Percentiles rank a stretch among this genome's conserved stretches.
Conservation (phyloP, 2,329 filamentous ascomycete genomes). For the Pseudogymnoascus verrucosus region DNA sequence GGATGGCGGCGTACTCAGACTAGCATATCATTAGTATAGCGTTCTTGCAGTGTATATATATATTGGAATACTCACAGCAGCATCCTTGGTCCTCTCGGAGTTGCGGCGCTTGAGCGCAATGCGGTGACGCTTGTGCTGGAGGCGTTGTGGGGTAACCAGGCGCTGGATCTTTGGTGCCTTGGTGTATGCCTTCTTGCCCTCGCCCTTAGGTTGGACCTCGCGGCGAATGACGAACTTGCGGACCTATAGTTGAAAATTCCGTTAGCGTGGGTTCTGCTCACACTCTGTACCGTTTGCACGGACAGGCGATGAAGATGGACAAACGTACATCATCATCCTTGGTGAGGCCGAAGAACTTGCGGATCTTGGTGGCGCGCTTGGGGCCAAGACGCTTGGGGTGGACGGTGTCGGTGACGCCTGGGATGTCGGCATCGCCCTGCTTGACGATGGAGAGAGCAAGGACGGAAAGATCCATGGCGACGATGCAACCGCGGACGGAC, state of each 20-base stretch:
- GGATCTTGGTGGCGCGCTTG: slow-evolving; percentile 99
- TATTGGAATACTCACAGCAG: slow-evolving; percentile 66
- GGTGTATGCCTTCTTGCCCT: slow-evolving; percentile 97
- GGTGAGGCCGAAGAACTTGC: slow-evolving; percentile 98
- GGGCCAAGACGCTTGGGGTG: slow-evolving; percentile 98
- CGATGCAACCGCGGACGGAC: slow-evolving; percentile 98
- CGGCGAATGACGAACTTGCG: slow-evolving; percentile 99
- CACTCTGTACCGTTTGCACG: slow-evolving; percentile 44
- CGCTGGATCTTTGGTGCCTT: slow-evolving; percentile 99
- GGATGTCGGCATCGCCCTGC: slow-evolving; percentile 91
- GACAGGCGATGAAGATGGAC: slow-evolving; percentile 65
- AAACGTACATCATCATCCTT: slow-evolving; percentile 99
- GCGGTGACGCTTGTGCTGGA: slow-evolving; percentile 99
- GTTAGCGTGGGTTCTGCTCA: slow-evolving; percentile 37
- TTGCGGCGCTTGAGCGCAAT: slow-evolving; percentile 97
- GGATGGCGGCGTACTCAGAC: slow-evolving; percentile 94
- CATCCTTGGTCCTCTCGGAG: slow-evolving; percentile 95
- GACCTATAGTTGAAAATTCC: slow-evolving; percentile 51
- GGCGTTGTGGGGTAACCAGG: slow-evolving; percentile 97
- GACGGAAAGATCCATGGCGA: slow-evolving; percentile 89
- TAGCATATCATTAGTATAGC: slow-evolving; percentile 38
- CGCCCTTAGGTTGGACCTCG: slow-evolving; percentile 92
- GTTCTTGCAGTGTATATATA: background rate
- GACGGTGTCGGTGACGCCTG: slow-evolving; percentile 93
- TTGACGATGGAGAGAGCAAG: slow-evolving; percentile 93